Percentiles rank a stretch among this genome's conserved stretches.
Conservation (phyloP, 225 moss, liverwort and hornwort genomes). For the Pseudisothecium myosuroides region DNA sequence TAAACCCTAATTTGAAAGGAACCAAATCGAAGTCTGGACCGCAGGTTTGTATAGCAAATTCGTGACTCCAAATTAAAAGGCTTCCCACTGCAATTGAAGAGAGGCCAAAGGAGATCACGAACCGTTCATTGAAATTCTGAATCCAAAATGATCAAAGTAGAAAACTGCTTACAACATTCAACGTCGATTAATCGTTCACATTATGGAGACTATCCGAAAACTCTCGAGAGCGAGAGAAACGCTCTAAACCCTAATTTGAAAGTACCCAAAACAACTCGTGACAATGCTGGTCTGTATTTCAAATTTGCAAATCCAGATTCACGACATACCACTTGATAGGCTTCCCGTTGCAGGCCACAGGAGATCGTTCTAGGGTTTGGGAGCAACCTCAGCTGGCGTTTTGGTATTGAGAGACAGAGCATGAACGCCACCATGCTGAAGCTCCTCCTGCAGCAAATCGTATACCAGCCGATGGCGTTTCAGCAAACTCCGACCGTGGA, state of each 20-base stretch:
- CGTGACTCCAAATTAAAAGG: background rate
- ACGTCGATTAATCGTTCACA: background rate
- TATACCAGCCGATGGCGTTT: conserved; percentile 85
- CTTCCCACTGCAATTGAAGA: background rate
- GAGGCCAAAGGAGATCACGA: background rate
- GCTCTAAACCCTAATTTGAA: background rate
- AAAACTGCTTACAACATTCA: background rate
- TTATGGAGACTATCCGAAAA: background rate
- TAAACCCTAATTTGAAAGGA: background rate
- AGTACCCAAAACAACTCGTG: background rate
- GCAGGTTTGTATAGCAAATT: background rate
- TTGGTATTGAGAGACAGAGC: conserved; percentile 83
- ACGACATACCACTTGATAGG: background rate
- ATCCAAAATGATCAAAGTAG: background rate
- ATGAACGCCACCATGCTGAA: conserved; percentile 72
- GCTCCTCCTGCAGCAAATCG: conserved; percentile 64
- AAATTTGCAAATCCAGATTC: background rate
- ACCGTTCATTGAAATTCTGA: background rate
- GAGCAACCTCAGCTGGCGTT: conserved; percentile 56
- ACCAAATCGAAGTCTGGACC: background rate
- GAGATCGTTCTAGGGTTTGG: conserved; percentile 2
- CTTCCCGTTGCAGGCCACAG: background rate
- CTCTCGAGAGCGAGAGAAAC: background rate
- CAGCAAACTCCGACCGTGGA: conserved; percentile 51
- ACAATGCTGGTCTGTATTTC: background rate